Evolutionary conservation across 345 rosid genomes (phyloP).

Genomic region (Microcos paniculata): DNA sequence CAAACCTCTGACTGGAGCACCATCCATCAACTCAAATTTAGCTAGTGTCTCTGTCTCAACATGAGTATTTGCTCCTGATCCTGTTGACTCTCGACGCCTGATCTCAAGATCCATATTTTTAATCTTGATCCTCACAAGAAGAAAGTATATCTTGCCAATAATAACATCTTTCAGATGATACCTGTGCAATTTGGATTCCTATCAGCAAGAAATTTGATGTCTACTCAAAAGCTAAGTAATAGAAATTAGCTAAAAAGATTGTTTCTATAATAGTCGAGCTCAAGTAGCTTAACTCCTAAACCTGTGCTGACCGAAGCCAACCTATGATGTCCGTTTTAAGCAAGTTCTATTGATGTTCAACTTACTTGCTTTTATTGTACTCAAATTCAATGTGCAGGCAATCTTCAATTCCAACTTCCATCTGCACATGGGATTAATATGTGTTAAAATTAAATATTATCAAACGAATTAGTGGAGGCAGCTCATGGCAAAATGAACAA

Average conservation of each 20-base stretch:
- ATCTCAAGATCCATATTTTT: conserved; percentile 99
- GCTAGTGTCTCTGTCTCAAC: conserved; percentile 99
- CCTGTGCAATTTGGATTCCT: conserved; percentile 41
- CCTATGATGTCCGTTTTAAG: not conserved
- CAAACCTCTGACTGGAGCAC: conserved; percentile 97
- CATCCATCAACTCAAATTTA: conserved; percentile 98
- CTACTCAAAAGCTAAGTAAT: conserved; percentile 13
- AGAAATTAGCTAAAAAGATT: conserved; percentile 4
- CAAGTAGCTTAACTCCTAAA: not conserved
- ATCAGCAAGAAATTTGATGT: conserved; percentile 12
- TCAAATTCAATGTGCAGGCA: conserved; percentile 97
- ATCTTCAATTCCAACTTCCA: conserved; percentile 99
- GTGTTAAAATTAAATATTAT: not conserved
- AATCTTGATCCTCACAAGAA: conserved; percentile 97
- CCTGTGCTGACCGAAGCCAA: not conserved
- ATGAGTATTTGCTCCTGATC: conserved; percentile 92
- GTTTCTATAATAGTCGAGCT: not conserved
- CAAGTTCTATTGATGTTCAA: conserved; percentile 3
- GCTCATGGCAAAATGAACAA: not conserved
- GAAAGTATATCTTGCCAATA: conserved; percentile 96
- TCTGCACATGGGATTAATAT: conserved; percentile 44
- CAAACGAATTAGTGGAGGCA: not conserved
- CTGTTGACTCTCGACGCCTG: conserved; percentile 94
- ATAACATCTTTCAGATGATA: conserved; percentile 96
- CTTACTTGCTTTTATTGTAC: conserved; percentile 99